These are phyloP conservation scores for Globisporangium camurandrum DNA, from an alignment of 352 stramenopile genomes.

Conservation along the genomic window DNA sequence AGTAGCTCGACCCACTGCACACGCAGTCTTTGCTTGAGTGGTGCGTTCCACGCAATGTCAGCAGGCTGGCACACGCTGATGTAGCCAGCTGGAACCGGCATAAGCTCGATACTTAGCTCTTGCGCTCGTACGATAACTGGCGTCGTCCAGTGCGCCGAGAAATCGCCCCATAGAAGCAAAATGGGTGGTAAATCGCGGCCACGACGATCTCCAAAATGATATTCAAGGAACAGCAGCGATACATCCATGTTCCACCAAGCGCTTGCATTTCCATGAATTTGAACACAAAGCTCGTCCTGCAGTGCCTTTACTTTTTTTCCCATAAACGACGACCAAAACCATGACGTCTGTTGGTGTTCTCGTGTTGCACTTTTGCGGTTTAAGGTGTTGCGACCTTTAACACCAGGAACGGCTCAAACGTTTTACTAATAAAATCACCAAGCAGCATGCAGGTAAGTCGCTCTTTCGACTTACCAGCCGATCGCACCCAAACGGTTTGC, in stretches of 20 bases:
- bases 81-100: slow-evolving; percentile 4
- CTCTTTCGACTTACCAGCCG: slow-evolving; percentile 18
- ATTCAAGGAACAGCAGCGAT: slow-evolving; percentile 15
- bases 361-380: not conserved
- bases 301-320: slow-evolving; percentile 10
- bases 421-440: slow-evolving; percentile 15
- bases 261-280: slow-evolving; percentile 21
- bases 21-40: slow-evolving; percentile 1
- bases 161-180: slow-evolving; percentile 7
- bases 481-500: slow-evolving; percentile 19
- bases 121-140: not conserved
- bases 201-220: slow-evolving; percentile 12
- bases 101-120: slow-evolving; percentile 1
- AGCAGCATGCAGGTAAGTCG: slow-evolving; percentile 12
- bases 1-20: slow-evolving; percentile 2
- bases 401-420: slow-evolving; percentile 18
- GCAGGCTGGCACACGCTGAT: slow-evolving; percentile 7
- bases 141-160: slow-evolving; percentile 6
- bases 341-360: slow-evolving; percentile 10
- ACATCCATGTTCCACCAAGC: slow-evolving; percentile 25
- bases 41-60: slow-evolving; percentile 6
- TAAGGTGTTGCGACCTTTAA: slow-evolving; percentile 16
- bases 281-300: slow-evolving; percentile 3
- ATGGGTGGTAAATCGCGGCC: not conserved
- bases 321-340: slow-evolving; percentile 17